Conservation (phyloP, 306 rosid species). For the Casuarina glauca region DNA sequence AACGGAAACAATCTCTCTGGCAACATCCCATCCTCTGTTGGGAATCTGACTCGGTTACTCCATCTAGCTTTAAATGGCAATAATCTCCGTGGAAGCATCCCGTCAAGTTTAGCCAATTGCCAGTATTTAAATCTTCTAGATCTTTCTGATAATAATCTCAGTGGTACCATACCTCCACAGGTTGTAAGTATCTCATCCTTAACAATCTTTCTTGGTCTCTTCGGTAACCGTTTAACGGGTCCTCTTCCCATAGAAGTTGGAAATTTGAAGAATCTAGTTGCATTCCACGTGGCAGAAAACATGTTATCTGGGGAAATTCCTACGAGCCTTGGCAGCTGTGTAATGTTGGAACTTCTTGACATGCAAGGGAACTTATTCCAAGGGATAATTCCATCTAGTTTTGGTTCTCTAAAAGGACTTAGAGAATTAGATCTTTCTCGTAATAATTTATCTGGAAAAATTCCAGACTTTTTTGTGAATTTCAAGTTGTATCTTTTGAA, state of each 20-base stretch:
- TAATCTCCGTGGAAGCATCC: not conserved
- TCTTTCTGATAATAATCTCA: not conserved
- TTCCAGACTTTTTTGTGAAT: not conserved
- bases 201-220: not conserved
- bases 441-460: not conserved
- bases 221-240: not conserved
- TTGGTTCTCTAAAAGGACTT: not conserved
- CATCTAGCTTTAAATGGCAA: rapidly evolving
- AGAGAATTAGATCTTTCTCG: not conserved
- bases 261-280: not conserved
- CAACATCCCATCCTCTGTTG: not conserved
- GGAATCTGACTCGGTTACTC: not conserved
- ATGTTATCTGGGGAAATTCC: too few species aligned
- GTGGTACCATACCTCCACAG: not conserved
- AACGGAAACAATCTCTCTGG: not conserved
- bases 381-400: not conserved
- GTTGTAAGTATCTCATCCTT: not conserved
- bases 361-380: not conserved
- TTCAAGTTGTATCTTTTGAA: not conserved
- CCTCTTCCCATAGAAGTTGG: not conserved
- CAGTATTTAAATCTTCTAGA: not conserved
- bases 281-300: not conserved
- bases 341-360: not conserved
- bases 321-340: not conserved
- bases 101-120: not conserved